Evolutionary conservation across 1,139 yeast species (phyloP).

Genomic region (Yamadazyma mexicana): DNA sequence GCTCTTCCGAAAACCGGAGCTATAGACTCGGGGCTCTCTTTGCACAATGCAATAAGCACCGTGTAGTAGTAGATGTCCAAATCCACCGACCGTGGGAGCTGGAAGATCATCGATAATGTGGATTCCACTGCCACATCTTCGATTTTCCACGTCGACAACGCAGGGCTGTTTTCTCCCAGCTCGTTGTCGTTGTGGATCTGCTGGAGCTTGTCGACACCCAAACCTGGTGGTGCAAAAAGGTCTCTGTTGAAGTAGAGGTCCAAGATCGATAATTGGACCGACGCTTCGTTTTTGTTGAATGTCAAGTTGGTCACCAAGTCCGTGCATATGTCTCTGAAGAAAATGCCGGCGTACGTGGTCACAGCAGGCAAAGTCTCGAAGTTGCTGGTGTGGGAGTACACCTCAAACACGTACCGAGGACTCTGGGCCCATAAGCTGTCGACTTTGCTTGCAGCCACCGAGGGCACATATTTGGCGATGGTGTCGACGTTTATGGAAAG

Average conservation of each 20-base stretch:
- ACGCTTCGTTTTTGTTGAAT: slow-evolving; percentile 85
- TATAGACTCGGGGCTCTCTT: slow-evolving; percentile 81
- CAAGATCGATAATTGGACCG: slow-evolving; percentile 76
- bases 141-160: slow-evolving; percentile 76
- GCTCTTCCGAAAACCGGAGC: slow-evolving; percentile 97
- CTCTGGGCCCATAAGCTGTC: slow-evolving; percentile 42
- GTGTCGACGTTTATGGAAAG: slow-evolving; percentile 46
- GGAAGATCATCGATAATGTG: slow-evolving; percentile 73
- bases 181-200: slow-evolving; percentile 37
- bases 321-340: slow-evolving; percentile 72
- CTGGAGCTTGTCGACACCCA: slow-evolving; percentile 69
- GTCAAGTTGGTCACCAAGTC: slow-evolving; percentile 81
- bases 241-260: slow-evolving; percentile 71
- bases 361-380: slow-evolving; percentile 76
- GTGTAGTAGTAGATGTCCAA: slow-evolving; percentile 80
- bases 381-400: slow-evolving; percentile 48
- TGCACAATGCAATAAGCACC: slow-evolving; percentile 86
- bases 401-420: slow-evolving; percentile 65
- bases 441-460: slow-evolving; percentile 23
- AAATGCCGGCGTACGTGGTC: slow-evolving; percentile 52
- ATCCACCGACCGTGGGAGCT: slow-evolving; percentile 66
- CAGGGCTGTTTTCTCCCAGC: slow-evolving; percentile 45
- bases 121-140: slow-evolving; percentile 91
- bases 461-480: slow-evolving; percentile 30
- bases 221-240: slow-evolving; percentile 80